Evolutionary conservation across 495 filamentous ascomycete species (phyloP).

Genomic region (Bacidia gigantensis): DNA sequence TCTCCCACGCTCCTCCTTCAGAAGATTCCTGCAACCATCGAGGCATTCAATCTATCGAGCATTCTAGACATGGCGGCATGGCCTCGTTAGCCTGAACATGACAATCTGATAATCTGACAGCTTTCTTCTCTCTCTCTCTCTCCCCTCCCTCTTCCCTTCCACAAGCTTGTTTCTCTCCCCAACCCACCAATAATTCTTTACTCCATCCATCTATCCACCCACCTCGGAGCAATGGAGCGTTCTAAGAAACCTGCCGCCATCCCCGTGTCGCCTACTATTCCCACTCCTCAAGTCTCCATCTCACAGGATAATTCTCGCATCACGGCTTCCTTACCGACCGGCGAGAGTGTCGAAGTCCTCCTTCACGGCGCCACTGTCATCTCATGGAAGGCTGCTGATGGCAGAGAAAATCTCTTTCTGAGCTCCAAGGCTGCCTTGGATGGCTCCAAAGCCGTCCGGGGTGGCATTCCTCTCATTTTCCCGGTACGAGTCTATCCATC

Average conservation of each 20-base stretch:
- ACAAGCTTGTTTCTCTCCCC: not conserved
- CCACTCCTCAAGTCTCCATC: constrained; percentile 56
- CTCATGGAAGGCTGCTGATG: constrained; percentile 73
- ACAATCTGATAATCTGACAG: not conserved
- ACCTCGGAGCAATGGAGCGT: constrained; percentile 49
- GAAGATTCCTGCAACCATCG: no score
- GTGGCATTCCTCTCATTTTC: constrained; percentile 85
- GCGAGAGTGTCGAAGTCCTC: constrained; percentile 73
- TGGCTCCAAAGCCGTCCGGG: constrained; percentile 47
- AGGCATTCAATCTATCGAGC: no score
- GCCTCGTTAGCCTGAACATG: not conserved
- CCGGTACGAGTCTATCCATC: no score
- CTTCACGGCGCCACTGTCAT: constrained; percentile 86
- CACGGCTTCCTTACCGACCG: constrained; percentile 61
- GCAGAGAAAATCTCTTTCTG: constrained; percentile 78
- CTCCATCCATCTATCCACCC: not conserved
- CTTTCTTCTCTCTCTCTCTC: not conserved
- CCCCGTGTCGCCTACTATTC: constrained; percentile 47
- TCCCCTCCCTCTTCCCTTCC: not conserved
- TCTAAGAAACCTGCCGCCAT: constrained; percentile 70
- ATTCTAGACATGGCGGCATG: no score
- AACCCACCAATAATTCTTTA: not conserved
- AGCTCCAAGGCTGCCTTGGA: constrained; percentile 60
- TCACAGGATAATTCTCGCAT: constrained; percentile 49
- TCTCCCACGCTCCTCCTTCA: not conserved